These are phyloP conservation scores for Globisporangium yorkense DNA, from an alignment of 352 stramenopile species.

Conservation along the genomic window DNA sequence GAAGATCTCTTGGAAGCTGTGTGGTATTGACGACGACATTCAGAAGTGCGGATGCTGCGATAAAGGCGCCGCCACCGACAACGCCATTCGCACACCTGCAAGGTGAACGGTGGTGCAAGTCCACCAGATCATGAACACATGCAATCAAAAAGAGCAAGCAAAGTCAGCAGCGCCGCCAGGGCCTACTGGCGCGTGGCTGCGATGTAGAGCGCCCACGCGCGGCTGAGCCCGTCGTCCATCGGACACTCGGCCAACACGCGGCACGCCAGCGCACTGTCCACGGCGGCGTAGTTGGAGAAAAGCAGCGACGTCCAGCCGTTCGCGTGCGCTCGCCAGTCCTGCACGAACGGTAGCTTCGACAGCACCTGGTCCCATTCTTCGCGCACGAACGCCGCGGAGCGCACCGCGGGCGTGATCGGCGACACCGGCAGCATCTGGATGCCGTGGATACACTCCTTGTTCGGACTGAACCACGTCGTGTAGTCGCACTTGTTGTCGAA, in stretches of 20 bases:
- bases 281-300: conserved; percentile 48
- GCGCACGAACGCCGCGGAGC: conserved; percentile 31
- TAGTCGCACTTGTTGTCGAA: conserved; percentile 80
- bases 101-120: not conserved
- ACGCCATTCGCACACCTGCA: too few species aligned
- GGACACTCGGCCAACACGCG: conserved; percentile 33
- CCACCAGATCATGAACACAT: not conserved
- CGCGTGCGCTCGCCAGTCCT: conserved; percentile 38
- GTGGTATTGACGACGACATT: not conserved
- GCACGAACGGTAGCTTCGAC: conserved; percentile 37
- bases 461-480: conserved; percentile 66
- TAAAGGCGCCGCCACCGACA: too few species aligned
- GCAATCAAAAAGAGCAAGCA: not conserved
- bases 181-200: conserved; percentile 22
- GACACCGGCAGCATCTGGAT: conserved; percentile 74
- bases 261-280: conserved; percentile 31
- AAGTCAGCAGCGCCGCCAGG: not conserved
- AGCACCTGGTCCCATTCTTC: conserved; percentile 67
- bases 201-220: conserved; percentile 60
- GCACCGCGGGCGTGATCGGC: conserved; percentile 39
- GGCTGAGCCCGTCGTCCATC: conserved; percentile 70
- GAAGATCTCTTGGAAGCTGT: not conserved
- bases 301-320: conserved; percentile 57
- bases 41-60: too few species aligned
- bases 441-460: conserved; percentile 71